phyloP scores from a whole-genome alignment of 169 alveolate species.

The Hepatocystis sp. region DNA sequence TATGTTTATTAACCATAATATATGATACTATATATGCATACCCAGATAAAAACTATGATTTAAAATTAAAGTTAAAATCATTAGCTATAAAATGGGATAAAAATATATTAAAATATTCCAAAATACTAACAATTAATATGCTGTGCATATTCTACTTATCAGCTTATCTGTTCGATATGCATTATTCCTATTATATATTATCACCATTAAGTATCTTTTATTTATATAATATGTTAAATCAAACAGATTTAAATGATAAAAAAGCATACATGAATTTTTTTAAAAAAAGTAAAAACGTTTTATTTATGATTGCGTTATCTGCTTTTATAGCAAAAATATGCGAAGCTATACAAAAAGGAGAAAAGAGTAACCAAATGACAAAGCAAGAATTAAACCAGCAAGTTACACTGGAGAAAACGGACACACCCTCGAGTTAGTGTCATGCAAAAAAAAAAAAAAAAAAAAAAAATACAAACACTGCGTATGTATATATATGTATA shows the following conservation, averaged over 20 bases:
- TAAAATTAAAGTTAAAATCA: constrained; percentile 89
- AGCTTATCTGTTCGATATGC: constrained; percentile 34
- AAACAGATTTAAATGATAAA: constrained; percentile 8
- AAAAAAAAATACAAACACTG: background rate
- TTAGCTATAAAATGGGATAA: constrained; percentile 93
- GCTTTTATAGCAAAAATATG: constrained; percentile 15
- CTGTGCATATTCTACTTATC: constrained; percentile 20
- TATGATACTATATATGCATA: constrained; percentile 97
- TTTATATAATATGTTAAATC: constrained; percentile 2
- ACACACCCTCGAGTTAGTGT: background rate
- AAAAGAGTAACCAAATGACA: background rate
- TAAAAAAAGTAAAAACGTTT: constrained; percentile 33
- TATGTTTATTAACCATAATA: constrained; percentile 91
- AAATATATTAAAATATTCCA: constrained; percentile 77
- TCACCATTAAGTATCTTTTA: constrained; percentile 34
- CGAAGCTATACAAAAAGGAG: constrained; percentile 1
- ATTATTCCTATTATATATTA: constrained; percentile 21
- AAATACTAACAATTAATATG: constrained; percentile 15
- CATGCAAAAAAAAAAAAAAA: constrained; percentile 2
- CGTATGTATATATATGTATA: background rate
- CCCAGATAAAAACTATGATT: constrained; percentile 93
- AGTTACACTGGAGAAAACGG: background rate
- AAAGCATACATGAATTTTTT: constrained; percentile 47
- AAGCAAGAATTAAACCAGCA: no score
- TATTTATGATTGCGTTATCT: constrained; percentile 14